Conservation (phyloP, 345 rosid genomes). For the Euphorbia tirucalli region DNA sequence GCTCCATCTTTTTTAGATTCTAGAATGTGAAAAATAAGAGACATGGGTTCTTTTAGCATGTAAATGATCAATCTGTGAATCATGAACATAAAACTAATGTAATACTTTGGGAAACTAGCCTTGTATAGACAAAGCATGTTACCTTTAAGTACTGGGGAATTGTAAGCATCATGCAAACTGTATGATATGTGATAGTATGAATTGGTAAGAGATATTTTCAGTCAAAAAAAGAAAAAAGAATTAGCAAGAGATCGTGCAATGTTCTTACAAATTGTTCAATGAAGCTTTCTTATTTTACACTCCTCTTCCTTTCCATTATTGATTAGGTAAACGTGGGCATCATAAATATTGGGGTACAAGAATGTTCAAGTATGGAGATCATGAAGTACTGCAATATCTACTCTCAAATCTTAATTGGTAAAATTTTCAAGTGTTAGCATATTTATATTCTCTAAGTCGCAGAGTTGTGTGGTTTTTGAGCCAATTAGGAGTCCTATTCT, state of each 20-base stretch:
- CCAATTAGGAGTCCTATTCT: conserved; percentile 4
- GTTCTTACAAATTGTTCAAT: background rate
- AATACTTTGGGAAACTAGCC: background rate
- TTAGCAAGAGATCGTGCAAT: background rate
- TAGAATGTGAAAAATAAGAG: background rate
- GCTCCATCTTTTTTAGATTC: background rate
- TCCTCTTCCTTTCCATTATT: conserved; percentile 14
- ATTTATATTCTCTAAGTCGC: conserved; percentile 4
- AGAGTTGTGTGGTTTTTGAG: conserved; percentile 1
- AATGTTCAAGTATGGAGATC: conserved; percentile 91
- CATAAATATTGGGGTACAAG: conserved; percentile 98
- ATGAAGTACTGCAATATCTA: conserved; percentile 85
- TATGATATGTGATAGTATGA: background rate
- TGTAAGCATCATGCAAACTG: background rate
- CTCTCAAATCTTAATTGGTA: conserved; percentile 96
- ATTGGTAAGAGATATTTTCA: background rate
- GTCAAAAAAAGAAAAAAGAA: too few relatives aligned
- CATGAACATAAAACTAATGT: background rate
- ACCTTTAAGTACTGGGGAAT: background rate
- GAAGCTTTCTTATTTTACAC: conserved; percentile 4
- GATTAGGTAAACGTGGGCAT: conserved; percentile 85
- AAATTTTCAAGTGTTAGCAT: conserved; percentile 18
- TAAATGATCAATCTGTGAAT: background rate
- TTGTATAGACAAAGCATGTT: background rate
- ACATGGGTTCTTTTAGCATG: background rate